Evolutionary conservation across 1,284 basidiomycete genomes (phyloP).

Genomic region (Apiotrichum sp.): DNA sequence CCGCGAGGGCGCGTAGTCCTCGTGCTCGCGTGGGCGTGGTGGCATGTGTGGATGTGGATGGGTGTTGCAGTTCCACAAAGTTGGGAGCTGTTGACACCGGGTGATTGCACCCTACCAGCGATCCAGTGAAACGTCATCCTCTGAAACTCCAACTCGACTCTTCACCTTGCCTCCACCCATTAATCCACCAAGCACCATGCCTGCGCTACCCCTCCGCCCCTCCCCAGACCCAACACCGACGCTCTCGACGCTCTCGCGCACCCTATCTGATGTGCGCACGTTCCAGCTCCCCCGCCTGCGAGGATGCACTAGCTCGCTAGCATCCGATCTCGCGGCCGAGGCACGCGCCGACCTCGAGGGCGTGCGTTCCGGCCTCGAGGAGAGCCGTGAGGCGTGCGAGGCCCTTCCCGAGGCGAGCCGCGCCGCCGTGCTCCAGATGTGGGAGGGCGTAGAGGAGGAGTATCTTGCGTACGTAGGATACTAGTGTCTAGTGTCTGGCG

Average conservation of each 20-base stretch:
- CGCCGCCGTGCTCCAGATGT: slow-evolving; percentile 54
- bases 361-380: slow-evolving; percentile 43
- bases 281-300: slow-evolving; percentile 69
- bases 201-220: not conserved
- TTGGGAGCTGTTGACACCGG: not conserved
- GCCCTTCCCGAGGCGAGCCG: slow-evolving; percentile 1
- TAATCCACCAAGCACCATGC: not conserved
- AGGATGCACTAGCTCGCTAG: slow-evolving; percentile 60
- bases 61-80: too few species aligned
- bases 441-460: slow-evolving; percentile 17
- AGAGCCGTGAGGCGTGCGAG: slow-evolving; percentile 10
- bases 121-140: not conserved
- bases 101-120: too few species aligned
- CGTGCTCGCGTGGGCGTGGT: not conserved
- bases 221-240: slow-evolving; percentile 2
- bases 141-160: not conserved
- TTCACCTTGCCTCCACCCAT: not conserved
- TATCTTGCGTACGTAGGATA: slow-evolving; percentile 16
- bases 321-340: slow-evolving; percentile 67
- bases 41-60: not conserved
- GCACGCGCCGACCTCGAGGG: slow-evolving; percentile 65
- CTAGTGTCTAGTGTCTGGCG: too few species aligned
- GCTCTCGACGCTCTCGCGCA: slow-evolving; percentile 50
- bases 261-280: slow-evolving; percentile 58
- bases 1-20: too few species aligned